A percentile compares a stretch with the other conserved stretches of the same genome.
phyloP scores from a whole-genome alignment of 106 monocot species.

The Dioscorea dumetorum region DNA sequence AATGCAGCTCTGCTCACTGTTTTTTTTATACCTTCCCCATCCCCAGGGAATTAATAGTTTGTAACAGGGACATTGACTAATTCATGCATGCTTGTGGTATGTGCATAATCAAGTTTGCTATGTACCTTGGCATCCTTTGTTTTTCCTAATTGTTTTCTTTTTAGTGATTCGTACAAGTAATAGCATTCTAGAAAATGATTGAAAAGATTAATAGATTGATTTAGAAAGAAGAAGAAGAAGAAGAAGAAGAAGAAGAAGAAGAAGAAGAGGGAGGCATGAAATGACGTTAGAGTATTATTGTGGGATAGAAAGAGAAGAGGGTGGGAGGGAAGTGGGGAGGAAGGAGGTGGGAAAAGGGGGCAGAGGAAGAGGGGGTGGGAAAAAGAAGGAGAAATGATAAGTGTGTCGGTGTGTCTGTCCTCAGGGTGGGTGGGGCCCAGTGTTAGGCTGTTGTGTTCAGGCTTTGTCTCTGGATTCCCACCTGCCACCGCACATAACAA shows the following conservation, averaged over 20 bases:
- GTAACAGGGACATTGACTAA: constrained; percentile 24
- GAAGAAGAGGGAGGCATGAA: not conserved
- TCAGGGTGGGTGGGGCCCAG: not conserved
- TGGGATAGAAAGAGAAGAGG: no score
- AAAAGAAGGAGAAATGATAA: constrained; percentile 2
- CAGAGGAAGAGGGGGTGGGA: not conserved
- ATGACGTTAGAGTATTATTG: constrained; percentile 1
- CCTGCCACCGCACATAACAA: not conserved
- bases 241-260: not conserved
- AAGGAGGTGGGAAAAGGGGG: no score
- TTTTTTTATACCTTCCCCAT: constrained; percentile 12
- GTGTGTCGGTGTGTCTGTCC: not conserved
- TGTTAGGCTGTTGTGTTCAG: not conserved
- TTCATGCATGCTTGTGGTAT: no score
- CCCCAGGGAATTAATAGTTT: not conserved
- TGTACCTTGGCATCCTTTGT: not conserved
- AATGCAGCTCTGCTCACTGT: not conserved
- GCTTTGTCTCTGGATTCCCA: not conserved
- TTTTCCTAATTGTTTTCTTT: not conserved
- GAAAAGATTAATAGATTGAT: no score
- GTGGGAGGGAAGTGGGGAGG: no score
- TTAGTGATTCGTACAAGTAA: no score
- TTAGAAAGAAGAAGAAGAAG: no score
- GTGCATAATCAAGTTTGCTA: not conserved
- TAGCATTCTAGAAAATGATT: no score